phyloP scores from a whole-genome alignment of 2,329 filamentous ascomycete species.

The Cladosporium sp. region DNA sequence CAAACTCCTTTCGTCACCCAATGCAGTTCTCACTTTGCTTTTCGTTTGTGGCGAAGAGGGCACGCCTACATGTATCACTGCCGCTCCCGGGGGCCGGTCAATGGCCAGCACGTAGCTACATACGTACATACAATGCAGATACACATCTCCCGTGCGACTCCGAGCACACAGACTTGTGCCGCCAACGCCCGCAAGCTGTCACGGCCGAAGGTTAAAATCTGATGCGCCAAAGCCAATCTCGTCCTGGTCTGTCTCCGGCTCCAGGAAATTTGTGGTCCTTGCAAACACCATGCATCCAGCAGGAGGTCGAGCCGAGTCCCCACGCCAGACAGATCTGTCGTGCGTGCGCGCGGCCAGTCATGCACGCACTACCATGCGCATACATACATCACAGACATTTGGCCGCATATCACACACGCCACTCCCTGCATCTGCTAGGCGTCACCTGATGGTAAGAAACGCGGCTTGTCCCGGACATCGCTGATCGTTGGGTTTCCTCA shows the following conservation, averaged over 20 bases:
- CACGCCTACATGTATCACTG: neutral
- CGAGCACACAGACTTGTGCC: neutral
- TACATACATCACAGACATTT: neutral
- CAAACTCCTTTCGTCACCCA: neutral
- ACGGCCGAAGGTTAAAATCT: neutral
- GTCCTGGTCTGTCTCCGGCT: neutral
- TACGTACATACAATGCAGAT: too few species aligned
- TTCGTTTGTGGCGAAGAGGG: neutral
- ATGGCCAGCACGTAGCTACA: too few species aligned
- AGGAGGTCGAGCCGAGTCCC: neutral
- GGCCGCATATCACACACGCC: neutral
- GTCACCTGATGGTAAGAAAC: neutral
- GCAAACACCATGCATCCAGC: neutral
- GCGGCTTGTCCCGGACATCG: neutral
- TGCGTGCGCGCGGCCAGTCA: neutral
- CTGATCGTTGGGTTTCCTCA: neutral
- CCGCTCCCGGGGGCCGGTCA: too few species aligned
- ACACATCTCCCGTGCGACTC: too few species aligned
- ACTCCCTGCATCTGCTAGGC: neutral
- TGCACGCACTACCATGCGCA: neutral
- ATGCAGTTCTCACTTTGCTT: neutral
- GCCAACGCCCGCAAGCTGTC: neutral
- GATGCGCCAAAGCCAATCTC: neutral
- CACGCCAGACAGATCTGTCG: neutral
- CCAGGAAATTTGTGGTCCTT: conserved; percentile 2